Evolutionary conservation across 2,329 filamentous ascomycete species (phyloP).

Genomic region (Nothophaeocryptopus gaeumannii): DNA sequence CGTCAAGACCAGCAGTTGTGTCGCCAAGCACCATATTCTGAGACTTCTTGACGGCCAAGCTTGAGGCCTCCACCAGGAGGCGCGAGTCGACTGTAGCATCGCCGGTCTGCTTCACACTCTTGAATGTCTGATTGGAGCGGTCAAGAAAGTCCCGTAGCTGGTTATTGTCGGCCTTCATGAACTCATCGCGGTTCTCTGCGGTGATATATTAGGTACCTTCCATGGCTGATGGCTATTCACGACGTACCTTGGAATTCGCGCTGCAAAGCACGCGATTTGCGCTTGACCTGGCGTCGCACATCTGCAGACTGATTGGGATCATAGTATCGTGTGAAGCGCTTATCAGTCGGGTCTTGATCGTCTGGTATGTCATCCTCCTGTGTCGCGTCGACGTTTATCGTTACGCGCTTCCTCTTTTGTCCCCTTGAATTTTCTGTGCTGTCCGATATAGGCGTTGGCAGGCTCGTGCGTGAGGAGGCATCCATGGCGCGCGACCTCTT

Average conservation of each 20-base stretch:
- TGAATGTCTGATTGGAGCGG: slow-evolving; percentile 56
- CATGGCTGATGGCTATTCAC: not conserved
- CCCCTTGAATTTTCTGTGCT: slow-evolving; percentile 23
- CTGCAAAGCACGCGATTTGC: slow-evolving; percentile 65
- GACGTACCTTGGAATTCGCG: slow-evolving; percentile 56
- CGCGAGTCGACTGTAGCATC: slow-evolving; percentile 89
- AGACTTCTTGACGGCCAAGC: slow-evolving; percentile 76
- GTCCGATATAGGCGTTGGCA: slow-evolving; percentile 40
- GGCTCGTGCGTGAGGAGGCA: slow-evolving; percentile 13
- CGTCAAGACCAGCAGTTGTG: slow-evolving; percentile 71
- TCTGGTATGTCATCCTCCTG: slow-evolving; percentile 20
- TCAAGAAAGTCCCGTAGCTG: slow-evolving; percentile 38
- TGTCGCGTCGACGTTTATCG: slow-evolving; percentile 5
- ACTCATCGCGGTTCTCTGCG: slow-evolving; percentile 69
- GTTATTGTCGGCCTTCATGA: slow-evolving; percentile 62
- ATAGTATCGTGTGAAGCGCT: slow-evolving; percentile 52
- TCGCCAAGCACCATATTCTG: slow-evolving; percentile 71
- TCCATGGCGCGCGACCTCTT: slow-evolving; percentile 34
- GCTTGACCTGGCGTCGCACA: slow-evolving; percentile 68
- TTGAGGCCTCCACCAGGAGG: slow-evolving; percentile 76
- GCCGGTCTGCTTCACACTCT: slow-evolving; percentile 73
- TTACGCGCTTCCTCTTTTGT: slow-evolving; percentile 24
- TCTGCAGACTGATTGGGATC: slow-evolving; percentile 79
- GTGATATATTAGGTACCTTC: slow-evolving; percentile 27
- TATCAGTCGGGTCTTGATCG: slow-evolving; percentile 28